Evolutionary conservation across 495 filamentous ascomycete genomes (phyloP).

Genomic region (Penicillium bovifimosum): DNA sequence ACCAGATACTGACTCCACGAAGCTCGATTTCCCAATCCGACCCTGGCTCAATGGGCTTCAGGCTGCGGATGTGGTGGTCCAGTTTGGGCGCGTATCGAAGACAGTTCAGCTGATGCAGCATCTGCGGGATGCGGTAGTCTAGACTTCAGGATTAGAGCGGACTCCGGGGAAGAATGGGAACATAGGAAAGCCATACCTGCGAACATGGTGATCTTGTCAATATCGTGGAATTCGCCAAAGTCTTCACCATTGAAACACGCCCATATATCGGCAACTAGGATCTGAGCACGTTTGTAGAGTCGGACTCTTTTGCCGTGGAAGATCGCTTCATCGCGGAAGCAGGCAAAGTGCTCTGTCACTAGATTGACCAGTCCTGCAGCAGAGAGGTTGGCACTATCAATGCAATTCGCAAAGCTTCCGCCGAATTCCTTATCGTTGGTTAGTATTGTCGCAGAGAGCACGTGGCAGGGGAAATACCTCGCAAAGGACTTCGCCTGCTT

Average conservation of each 20-base stretch:
- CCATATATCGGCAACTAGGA: conserved; percentile 92
- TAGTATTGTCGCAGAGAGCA: background rate
- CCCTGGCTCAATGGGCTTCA: conserved; percentile 61
- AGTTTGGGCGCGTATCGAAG: conserved; percentile 77
- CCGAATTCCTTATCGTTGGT: conserved; percentile 59
- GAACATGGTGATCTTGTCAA: conserved; percentile 96
- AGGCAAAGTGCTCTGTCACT: conserved; percentile 71
- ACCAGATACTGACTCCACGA: conserved; percentile 87
- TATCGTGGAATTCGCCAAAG: conserved; percentile 83
- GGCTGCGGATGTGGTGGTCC: conserved; percentile 57
- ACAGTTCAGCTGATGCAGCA: conserved; percentile 77
- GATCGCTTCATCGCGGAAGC: conserved; percentile 73
- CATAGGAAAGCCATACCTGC: conserved; percentile 47
- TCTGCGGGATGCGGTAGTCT: conserved; percentile 95
- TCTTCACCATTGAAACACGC: conserved; percentile 80
- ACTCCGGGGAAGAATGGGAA: background rate
- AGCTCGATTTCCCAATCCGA: conserved; percentile 83
- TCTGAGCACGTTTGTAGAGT: conserved; percentile 90
- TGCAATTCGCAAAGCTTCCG: conserved; percentile 66
- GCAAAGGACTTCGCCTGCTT: conserved; percentile 79
- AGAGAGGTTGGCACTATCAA: conserved; percentile 70
- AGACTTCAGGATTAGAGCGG: background rate
- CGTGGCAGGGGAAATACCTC: conserved; percentile 51
- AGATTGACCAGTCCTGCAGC: conserved; percentile 80
- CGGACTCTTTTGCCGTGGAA: conserved; percentile 73